phyloP scores from a whole-genome alignment of 2,329 filamentous ascomycete species.

The Rachicladosporium sp. region DNA sequence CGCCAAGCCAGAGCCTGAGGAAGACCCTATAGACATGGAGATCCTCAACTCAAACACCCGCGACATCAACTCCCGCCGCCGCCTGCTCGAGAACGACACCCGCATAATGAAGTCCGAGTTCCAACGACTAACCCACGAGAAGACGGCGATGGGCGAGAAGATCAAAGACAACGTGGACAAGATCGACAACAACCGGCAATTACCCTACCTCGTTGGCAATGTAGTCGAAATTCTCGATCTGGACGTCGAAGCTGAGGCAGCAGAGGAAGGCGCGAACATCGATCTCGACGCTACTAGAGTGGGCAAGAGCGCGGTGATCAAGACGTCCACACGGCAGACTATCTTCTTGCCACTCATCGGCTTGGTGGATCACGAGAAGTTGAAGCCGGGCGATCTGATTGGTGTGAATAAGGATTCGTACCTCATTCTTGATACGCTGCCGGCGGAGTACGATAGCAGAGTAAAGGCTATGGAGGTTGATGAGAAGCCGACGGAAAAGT shows the following conservation, averaged over 20 bases:
- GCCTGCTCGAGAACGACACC: constrained; percentile 91
- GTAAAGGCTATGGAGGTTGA: constrained; percentile 99
- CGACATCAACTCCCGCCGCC: constrained; percentile 83
- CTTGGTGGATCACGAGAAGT: constrained; percentile 84
- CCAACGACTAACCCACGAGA: constrained; percentile 88
- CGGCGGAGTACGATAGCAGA: constrained; percentile 94
- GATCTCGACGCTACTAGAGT: constrained; percentile 93
- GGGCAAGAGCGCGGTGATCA: constrained; percentile 97
- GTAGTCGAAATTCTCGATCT: constrained; percentile 95
- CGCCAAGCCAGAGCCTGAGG: constrained; percentile 53
- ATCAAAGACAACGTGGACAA: constrained; percentile 99
- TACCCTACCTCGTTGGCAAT: constrained; percentile 96
- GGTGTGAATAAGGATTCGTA: constrained; percentile 99
- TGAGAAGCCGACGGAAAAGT: constrained; percentile 98
- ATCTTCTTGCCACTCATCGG: constrained; percentile 97
- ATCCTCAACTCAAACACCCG: constrained; percentile 85
- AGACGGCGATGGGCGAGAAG: constrained; percentile 91
- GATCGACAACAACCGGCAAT: constrained; percentile 98
- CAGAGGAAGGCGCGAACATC: constrained; percentile 96
- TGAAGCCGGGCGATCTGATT: constrained; percentile 93
- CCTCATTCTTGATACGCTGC: constrained; percentile 87
- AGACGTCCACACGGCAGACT: constrained; percentile 94
- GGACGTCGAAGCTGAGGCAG: constrained; percentile 89
- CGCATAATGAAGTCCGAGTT: constrained; percentile 98
- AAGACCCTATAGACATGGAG: constrained; percentile 82